Conservation (phyloP, 2,329 filamentous ascomycete species). For the Paramyrothecium sp. region DNA sequence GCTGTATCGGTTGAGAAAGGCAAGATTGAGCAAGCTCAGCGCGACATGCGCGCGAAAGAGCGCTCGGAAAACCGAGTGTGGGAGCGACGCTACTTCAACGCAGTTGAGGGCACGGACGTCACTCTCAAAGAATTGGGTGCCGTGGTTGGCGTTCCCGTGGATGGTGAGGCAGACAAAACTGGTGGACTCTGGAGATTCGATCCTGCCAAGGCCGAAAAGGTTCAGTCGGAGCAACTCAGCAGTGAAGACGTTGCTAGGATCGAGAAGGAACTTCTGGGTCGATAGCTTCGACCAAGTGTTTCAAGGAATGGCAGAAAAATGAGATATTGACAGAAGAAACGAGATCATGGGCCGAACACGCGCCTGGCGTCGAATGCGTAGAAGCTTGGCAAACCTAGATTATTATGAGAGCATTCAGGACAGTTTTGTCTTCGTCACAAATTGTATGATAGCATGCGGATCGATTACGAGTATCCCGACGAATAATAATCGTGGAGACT, state of each 20-base stretch:
- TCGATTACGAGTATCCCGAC: background rate
- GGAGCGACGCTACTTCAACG: constrained; percentile 80
- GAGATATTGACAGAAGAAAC: background rate
- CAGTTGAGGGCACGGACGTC: constrained; percentile 42
- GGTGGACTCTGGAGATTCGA: constrained; percentile 61
- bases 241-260: constrained; percentile 39
- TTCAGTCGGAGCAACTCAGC: constrained; percentile 32
- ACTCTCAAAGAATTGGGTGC: constrained; percentile 44
- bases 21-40: constrained; percentile 87
- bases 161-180: constrained; percentile 59
- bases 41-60: constrained; percentile 70
- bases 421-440: background rate
- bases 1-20: constrained; percentile 74
- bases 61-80: constrained; percentile 72
- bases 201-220: constrained; percentile 40
- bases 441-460: background rate
- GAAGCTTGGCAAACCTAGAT: too few species aligned
- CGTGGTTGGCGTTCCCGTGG: constrained; percentile 43
- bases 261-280: constrained; percentile 42
- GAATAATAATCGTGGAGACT: background rate
- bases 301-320: background rate
- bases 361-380: too few species aligned
- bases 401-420: too few species aligned
- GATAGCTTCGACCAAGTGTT: constrained; percentile 19
- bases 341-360: too few species aligned